Evolutionary conservation across 768 basidiomycete genomes (phyloP).

Genomic region (Lactarius indigo): DNA sequence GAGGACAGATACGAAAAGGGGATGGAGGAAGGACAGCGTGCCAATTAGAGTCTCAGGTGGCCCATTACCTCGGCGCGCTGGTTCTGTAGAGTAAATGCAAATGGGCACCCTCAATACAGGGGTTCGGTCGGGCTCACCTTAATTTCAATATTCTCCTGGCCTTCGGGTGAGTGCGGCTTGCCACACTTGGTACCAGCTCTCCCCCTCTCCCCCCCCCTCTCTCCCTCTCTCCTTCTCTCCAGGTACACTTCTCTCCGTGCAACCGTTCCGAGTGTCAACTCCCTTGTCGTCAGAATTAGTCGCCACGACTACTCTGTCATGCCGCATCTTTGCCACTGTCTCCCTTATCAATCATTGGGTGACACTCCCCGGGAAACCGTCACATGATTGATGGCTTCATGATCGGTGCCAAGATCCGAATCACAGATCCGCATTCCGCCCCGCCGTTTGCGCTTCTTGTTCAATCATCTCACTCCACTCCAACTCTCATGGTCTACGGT

Average conservation of each 20-base stretch:
- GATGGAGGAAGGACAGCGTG: slow-evolving; percentile 25
- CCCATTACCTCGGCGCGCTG: slow-evolving; percentile 11
- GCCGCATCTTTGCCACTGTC: background rate
- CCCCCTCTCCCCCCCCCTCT: background rate
- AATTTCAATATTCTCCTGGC: slow-evolving; percentile 18
- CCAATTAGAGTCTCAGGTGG: slow-evolving; percentile 21
- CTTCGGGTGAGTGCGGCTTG: slow-evolving; percentile 11
- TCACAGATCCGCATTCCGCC: slow-evolving; percentile 17
- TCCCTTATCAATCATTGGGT: slow-evolving; percentile 12
- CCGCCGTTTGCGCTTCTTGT: slow-evolving; percentile 7
- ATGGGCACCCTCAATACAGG: slow-evolving; percentile 14
- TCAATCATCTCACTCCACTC: background rate
- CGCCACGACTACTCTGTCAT: background rate
- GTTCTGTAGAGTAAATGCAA: background rate
- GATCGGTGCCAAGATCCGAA: slow-evolving; percentile 24
- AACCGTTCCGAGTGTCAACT: background rate
- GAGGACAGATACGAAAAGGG: slow-evolving; percentile 24
- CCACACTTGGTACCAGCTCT: background rate
- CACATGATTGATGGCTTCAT: slow-evolving; percentile 25
- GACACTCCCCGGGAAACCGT: slow-evolving; percentile 24
- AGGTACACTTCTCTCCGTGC: background rate
- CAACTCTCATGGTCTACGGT: background rate
- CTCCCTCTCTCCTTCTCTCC: background rate
- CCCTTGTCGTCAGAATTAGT: slow-evolving; percentile 5
- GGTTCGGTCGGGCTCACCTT: slow-evolving; percentile 21